Evolutionary conservation across 805 yeast species (phyloP).

Genomic region (Candida tibetensis): DNA sequence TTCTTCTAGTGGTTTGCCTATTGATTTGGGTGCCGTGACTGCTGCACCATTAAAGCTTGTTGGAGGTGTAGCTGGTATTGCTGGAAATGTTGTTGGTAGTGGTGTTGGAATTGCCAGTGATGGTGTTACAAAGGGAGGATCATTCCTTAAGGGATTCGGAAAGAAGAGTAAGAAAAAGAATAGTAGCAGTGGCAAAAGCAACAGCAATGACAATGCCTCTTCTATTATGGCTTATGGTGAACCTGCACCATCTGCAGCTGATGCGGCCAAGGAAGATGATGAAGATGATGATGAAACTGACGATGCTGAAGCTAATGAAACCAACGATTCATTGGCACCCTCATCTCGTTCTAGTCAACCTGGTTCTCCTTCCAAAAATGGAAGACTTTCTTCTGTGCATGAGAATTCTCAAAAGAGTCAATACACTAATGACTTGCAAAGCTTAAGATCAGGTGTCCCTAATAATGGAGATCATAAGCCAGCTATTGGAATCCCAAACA

Average conservation of each 20-base stretch:
- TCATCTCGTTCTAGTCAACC: background rate
- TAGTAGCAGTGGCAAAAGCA: slow-evolving; percentile 1
- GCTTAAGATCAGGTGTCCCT: slow-evolving; percentile 32
- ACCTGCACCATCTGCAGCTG: slow-evolving; percentile 6
- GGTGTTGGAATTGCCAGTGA: slow-evolving; percentile 47
- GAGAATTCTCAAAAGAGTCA: slow-evolving; percentile 10
- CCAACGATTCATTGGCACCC: slow-evolving; percentile 4
- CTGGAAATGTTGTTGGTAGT: slow-evolving; percentile 44
- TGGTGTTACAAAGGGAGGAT: slow-evolving; percentile 49
- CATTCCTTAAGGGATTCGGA: slow-evolving; percentile 32
- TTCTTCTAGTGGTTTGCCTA: slow-evolving; percentile 38
- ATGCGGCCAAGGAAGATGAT: slow-evolving; percentile 10
- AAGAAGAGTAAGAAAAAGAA: slow-evolving; percentile 13
- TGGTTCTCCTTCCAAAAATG: slow-evolving; percentile 1
- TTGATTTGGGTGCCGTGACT: slow-evolving; percentile 33
- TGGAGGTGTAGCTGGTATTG: slow-evolving; percentile 31
- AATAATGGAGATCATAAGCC: background rate
- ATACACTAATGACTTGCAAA: slow-evolving; percentile 32
- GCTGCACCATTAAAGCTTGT: slow-evolving; percentile 19
- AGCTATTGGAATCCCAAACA: slow-evolving; percentile 29
- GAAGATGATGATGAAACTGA: slow-evolving; percentile 12
- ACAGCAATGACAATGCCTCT: slow-evolving; percentile 1
- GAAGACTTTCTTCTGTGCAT: slow-evolving; percentile 5
- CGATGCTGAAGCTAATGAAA: slow-evolving; percentile 6
- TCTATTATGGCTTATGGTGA: slow-evolving; percentile 8